Base-by-base conservation (phyloP, 2,329 filamentous ascomycete genomes). In the Helotiales sp. region DNA sequence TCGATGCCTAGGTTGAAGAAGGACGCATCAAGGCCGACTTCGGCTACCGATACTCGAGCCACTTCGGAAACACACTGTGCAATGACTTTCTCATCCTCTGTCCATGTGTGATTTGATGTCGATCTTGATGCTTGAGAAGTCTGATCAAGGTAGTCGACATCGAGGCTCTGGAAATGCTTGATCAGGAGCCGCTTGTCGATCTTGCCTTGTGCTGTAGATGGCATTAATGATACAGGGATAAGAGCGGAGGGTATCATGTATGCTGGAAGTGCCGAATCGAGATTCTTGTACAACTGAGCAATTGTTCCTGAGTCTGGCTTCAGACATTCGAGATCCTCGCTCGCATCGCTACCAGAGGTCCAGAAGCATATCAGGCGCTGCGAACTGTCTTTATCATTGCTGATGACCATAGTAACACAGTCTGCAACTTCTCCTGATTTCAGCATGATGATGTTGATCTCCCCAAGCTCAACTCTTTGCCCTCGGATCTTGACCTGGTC, bases 191-290 rank as follows among this genome's bases (percentile, higher is more conserved):
- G 75, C 67, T 86, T 86, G 75, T 97, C 89, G 4, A 91, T 83
- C 77, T 97, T 97, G 2, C 91, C 91, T 67, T 92, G 91, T 0
- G 86, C 76, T 0, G 91, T 96, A 72, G 90, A 84, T 0, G 93
- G 93, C 49, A 97, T 82, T 0, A 78, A 75, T 0, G 87, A 85
- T 6, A 97, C 82, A 0, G 91, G 91, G 6, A 97, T 80, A 2
- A 96, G 78, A 66, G 89, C 86, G 0, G 87, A 88, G 0, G 94
- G 94, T 1, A 96, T 79, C 92, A 96, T 96, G 77, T 97, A 97
- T 0, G 79, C 74, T 0, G 93, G 90, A 0, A 97, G 79, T 0
- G 80, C 80, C 3, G 83, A 80, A 49, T 81, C 78, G 0, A 96
- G 77, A 0, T 78, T 76, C 2, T 83, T 79, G 66, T 88, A 90